Base-by-base conservation (phyloP, 306 rosid species). In the Canavalia gladiata region DNA sequence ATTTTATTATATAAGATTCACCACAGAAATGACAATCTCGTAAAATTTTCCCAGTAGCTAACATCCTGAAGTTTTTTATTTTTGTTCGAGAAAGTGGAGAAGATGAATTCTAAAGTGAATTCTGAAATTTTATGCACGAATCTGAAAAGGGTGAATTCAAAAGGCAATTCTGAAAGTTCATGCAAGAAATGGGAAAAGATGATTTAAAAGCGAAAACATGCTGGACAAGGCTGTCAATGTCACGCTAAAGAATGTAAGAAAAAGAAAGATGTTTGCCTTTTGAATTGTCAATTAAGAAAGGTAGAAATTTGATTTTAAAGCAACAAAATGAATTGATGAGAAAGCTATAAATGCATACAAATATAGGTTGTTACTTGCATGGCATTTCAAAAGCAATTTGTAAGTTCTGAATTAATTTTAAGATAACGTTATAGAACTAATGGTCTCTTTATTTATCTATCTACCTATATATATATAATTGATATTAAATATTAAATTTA, bases 201-300 rank as follows among this genome's bases (percentile, higher is more conserved):
- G 42, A 66, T 75, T 62, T 56, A 72, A 81, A 84, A 78, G 87
- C 39, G 37, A 68, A 18, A 73, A 45, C 76, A 54, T 68, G 86
- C 10, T 76, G 85, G 81, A 12, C 84, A 81, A 73, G 76, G 86
- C 85, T 81, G 90, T 77, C 90, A 35, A 58, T 70, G 81, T 78
- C 81, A 31, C 39, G 74, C 57, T 72, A 76, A 80, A 75, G 83
- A 51, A 43, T 49, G 56, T 59, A 66, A 51, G 46, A 13, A 54
- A 54, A 76, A 35, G 56, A 66, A 87, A 83, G 76, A 76, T 25
- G 25, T 7, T 2, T 12, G 74, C 46, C 89, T 86, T 83, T 86
- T 68, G 55, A 83, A 71, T 76, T 76, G 51, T 80, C 76, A 50
- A 64, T 74, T 79, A 63, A 39, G 42, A 69, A 78, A 62, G 33